Evolutionary conservation across 2,329 filamentous ascomycete genomes (phyloP).

Genomic region (Cladosporium sp.): DNA sequence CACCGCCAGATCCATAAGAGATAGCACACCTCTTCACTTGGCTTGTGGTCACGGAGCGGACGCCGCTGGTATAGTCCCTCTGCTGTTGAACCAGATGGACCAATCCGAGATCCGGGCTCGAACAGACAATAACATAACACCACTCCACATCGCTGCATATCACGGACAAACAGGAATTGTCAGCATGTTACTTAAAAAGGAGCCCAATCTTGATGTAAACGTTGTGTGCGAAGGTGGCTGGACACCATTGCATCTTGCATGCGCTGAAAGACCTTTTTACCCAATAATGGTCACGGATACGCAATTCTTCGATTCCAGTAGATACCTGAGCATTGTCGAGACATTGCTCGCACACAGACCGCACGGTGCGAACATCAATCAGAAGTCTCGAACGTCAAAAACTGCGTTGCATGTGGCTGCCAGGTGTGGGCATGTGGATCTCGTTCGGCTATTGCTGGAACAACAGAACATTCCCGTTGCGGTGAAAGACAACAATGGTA

Average conservation of each 20-base stretch:
- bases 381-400: slow-evolving; percentile 21
- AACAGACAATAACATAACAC: no score
- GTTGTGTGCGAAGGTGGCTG: slow-evolving; percentile 20
- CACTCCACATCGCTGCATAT: no score
- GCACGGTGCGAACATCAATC: slow-evolving; percentile 18
- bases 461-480: slow-evolving; percentile 31
- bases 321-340: no score
- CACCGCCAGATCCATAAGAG: no score
- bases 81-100: no score
- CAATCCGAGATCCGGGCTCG: no score
- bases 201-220: slow-evolving; percentile 8
- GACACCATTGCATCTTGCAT: slow-evolving; percentile 24
- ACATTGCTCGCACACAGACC: neutral
- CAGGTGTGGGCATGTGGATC: slow-evolving; percentile 23
- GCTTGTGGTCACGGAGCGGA: no score
- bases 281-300: no score
- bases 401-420: slow-evolving; percentile 23
- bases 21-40: no score
- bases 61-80: no score
- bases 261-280: no score
- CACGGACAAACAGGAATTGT: neutral
- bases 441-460: slow-evolving; percentile 20
- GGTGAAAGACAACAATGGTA: slow-evolving; percentile 40
- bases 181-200: neutral
- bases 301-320: no score